A percentile compares a stretch with the other conserved stretches of the same genome.
phyloP scores from a whole-genome alignment of 1,139 yeast genomes.

The Blastobotrys malaysiensis region DNA sequence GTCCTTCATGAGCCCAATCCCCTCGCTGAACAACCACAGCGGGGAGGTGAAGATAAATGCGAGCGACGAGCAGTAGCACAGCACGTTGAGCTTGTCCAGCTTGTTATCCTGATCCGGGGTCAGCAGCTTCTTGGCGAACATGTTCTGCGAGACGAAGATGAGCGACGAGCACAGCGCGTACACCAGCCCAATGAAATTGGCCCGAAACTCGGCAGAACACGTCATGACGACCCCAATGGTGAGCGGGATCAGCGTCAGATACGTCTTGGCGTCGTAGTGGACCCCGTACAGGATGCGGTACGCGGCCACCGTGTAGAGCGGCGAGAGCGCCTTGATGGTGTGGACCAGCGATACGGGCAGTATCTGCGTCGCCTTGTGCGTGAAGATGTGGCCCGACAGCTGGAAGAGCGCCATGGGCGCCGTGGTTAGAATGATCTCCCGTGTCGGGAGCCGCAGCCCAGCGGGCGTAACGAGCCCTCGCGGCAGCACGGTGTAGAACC shows the following conservation, averaged over 20 bases:
- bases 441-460: conserved; percentile 44
- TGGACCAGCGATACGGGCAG: conserved; percentile 91
- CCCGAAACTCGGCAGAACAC: conserved; percentile 45
- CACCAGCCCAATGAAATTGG: conserved; percentile 56
- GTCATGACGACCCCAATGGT: conserved; percentile 81
- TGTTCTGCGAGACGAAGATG: conserved; percentile 86
- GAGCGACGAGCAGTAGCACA: conserved; percentile 75
- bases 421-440: conserved; percentile 56
- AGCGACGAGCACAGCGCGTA: conserved; percentile 79
- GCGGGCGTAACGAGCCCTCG: conserved; percentile 28
- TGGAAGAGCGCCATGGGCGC: conserved; percentile 93
- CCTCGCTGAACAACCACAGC: conserved; percentile 65
- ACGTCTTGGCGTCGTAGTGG: conserved; percentile 59
- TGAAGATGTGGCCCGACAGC: conserved; percentile 80
- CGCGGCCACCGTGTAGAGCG: conserved; percentile 78
- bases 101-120: conserved; percentile 42
- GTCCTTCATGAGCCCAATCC: conserved; percentile 26
- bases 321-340: conserved; percentile 85
- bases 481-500: conserved; percentile 25
- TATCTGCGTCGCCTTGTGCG: conserved; percentile 81
- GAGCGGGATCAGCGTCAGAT: conserved; percentile 69
- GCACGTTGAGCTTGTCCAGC: conserved; percentile 75
- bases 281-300: conserved; percentile 57
- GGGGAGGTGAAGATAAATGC: conserved; percentile 80
- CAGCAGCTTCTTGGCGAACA: conserved; percentile 78